Conservation (phyloP, 495 filamentous ascomycete species). For the Hypoxylon rickii region DNA sequence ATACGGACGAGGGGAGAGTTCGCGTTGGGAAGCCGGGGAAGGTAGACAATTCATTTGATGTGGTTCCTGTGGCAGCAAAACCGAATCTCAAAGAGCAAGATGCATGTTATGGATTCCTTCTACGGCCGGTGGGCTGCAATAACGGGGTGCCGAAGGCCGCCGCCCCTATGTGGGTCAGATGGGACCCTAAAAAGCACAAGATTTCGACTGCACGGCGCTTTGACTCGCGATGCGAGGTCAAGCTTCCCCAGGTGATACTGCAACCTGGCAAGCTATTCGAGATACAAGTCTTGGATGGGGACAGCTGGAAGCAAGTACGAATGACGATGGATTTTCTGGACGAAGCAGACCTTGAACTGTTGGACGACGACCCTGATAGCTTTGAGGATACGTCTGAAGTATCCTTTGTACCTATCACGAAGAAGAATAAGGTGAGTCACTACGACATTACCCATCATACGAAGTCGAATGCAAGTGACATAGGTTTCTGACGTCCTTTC, state of each 20-base stretch:
- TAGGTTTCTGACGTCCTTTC: no score
- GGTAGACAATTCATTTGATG: slow-evolving; percentile 16
- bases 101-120: slow-evolving; percentile 13
- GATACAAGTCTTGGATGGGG: slow-evolving; percentile 2
- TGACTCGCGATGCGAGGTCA: slow-evolving; percentile 21
- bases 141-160: background rate
- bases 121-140: background rate
- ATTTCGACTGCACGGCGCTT: slow-evolving; percentile 6
- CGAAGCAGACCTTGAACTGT: slow-evolving; percentile 5
- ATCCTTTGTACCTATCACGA: slow-evolving; percentile 7
- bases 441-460: no score
- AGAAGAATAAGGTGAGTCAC: slow-evolving; percentile 10
- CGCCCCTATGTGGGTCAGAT: slow-evolving; percentile 6
- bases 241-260: slow-evolving; percentile 2
- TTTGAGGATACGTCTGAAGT: slow-evolving; percentile 20
- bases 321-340: slow-evolving; percentile 21
- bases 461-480: no score
- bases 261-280: slow-evolving; percentile 18
- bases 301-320: slow-evolving; percentile 7
- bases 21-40: slow-evolving; percentile 20
- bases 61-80: slow-evolving; percentile 14
- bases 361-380: slow-evolving; percentile 1
- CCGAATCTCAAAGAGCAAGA: slow-evolving; percentile 1
- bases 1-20: slow-evolving; percentile 4
- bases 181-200: slow-evolving; percentile 13